Evolutionary conservation across 495 filamentous ascomycete genomes (phyloP), one percentile per base, ranked within the genome.

Genomic region (Articulospora tetracladia): DNA sequence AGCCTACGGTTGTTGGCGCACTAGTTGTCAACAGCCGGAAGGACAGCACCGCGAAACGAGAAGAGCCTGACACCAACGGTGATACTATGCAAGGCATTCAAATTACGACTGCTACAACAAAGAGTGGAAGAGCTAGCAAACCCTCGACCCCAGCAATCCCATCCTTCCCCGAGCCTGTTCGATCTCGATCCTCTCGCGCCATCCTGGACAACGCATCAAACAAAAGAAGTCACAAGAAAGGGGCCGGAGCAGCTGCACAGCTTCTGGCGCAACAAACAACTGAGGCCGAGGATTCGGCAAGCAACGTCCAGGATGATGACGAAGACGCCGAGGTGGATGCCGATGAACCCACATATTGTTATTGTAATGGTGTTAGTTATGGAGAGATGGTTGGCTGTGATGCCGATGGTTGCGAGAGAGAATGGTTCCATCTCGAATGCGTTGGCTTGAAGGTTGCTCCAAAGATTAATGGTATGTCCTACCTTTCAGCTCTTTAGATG

Each of bases 341-440:
- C 15, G 85, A 91, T 57, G 94, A 97, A 70, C 90, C 89, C 13
- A 78, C 85, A 48, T 98, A 97, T 73, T 98, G 94, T 73, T 91
- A 92, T 73, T 98, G 94, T 71, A 90, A 97, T 63, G 83, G 87
- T 60, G 86, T 97, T 30, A 94, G 89, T 67, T 98, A 96, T 68
- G 94, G 94, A 22, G 90, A 96, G 74, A 98, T 98, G 94, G 90
- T 98, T 17, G 94, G 88, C n/a, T 98, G 94, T 64, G 94, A 98
- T 68, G 90, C 87, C 47, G 89, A 93, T 53, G 81, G 80, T 25
- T 98, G 94, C 74, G 82, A 86, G 61, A 81, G 84, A 62, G 93
- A 98, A 74, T 98, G 94, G 94, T 98, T 98, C 76, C 94, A 98
- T 79, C 70, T 98, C 44, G 86, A 86, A 39, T 98, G 94, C 72